These are phyloP conservation scores for Linum usitatissimum DNA, from an alignment of 345 rosid species.

Conservation along the genomic window DNA sequence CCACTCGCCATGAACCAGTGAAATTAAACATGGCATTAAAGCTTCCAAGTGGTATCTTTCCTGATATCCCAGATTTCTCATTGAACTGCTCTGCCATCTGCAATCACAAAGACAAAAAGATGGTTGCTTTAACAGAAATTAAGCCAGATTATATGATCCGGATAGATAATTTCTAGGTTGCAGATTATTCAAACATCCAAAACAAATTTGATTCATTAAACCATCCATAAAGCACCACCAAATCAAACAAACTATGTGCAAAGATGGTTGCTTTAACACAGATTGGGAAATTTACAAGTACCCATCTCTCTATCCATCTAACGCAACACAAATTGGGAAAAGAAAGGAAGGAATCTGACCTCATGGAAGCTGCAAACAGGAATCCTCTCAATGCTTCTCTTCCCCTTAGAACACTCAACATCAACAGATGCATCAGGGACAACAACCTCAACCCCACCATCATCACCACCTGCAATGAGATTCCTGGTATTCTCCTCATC, in stretches of 20 bases:
- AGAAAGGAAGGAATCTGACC: no score
- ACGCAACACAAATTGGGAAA: no score
- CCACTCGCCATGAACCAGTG: constrained; percentile 88
- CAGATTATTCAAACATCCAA: no score
- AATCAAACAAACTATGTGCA: no score
- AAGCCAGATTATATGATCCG: no score
- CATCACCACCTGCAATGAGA: constrained; percentile 36
- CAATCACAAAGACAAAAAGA: constrained; percentile 1
- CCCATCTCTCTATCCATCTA: no score
- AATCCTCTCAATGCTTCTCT: constrained; percentile 32
- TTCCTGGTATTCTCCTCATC: constrained; percentile 55
- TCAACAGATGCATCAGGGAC: constrained; percentile 52
- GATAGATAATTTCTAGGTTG: no score
- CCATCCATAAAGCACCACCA: no score
- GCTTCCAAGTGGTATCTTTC: constrained; percentile 79
- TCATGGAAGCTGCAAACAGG: constrained; percentile 65
- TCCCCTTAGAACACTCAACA: constrained; percentile 46
- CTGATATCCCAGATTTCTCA: constrained; percentile 60
- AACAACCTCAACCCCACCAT: constrained; percentile 19
- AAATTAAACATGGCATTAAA: constrained; percentile 94
- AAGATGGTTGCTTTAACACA: no score
- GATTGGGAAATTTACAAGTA: no score
- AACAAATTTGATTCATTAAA: no score
- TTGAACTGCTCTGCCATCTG: constrained; percentile 88
- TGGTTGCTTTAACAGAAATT: neutral